Conservation (phyloP, 805 yeast species). For the Wickerhamiella bombiphila region DNA sequence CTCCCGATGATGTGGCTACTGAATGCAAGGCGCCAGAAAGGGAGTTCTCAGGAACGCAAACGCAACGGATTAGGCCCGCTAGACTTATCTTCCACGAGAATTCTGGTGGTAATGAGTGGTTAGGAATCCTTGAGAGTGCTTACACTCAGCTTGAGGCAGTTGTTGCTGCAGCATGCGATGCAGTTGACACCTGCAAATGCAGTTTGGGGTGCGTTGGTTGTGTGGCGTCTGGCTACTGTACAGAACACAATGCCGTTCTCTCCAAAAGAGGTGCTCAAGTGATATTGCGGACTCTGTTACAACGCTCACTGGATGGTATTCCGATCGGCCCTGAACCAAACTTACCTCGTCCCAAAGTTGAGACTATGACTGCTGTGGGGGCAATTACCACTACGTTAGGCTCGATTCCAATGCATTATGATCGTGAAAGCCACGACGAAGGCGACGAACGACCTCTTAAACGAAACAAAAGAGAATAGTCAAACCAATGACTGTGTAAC, state of each 20-base stretch:
- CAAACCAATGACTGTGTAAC: too few relatives aligned
- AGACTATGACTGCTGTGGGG: conserved; percentile 10
- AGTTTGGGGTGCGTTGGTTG: conserved; percentile 65
- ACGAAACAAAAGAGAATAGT: too few relatives aligned
- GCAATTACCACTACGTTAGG: conserved; percentile 1
- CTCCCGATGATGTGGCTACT: conserved; percentile 55
- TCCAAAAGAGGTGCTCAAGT: conserved; percentile 77
- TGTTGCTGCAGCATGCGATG: conserved; percentile 40
- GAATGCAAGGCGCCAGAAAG: conserved; percentile 98
- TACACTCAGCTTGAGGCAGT: conserved; percentile 64
- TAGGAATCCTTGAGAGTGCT: conserved; percentile 67
- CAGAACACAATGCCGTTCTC: conserved; percentile 65
- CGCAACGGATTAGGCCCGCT: conserved; percentile 68
- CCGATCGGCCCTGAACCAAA: conserved; percentile 26
- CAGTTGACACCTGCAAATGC: conserved; percentile 50
- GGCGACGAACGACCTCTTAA: too few relatives aligned
- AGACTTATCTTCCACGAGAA: conserved; percentile 73
- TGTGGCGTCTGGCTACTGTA: conserved; percentile 69
- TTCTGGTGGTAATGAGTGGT: conserved; percentile 64
- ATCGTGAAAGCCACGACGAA: too few relatives aligned
- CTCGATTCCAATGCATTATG: too few relatives aligned
- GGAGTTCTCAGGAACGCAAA: conserved; percentile 69
- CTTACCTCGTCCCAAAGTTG: conserved; percentile 10
- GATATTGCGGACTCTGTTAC: conserved; percentile 48
- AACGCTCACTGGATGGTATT: conserved; percentile 33